Base-by-base conservation (phyloP, 352 stramenopile species). In the Pythium coloratum region DNA sequence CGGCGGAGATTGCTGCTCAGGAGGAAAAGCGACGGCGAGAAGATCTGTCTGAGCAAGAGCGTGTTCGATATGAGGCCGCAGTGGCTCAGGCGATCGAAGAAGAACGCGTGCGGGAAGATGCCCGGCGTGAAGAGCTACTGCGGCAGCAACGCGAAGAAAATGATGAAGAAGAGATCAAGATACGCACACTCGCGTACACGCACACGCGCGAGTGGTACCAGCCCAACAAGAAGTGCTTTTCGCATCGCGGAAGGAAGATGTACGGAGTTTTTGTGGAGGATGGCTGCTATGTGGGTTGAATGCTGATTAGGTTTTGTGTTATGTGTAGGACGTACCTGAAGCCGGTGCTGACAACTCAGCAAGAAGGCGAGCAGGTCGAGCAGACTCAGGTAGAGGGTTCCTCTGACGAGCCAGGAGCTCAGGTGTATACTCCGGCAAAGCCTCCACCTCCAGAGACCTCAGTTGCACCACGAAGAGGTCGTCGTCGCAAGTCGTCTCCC, bases 221-320 rank as follows among this genome's bases (percentile, higher is more conserved):
- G 55, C 80, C 78, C 16, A 77, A 89, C 60, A 89, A 86, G 36
- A 83, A 84, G 49, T 88, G 77, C 28, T 89, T 86, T 50, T 77
- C 74, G 44, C 78, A 89, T 65, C 80, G 80, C 13, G 78, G 80
- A 10, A 77, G 78, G 0, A 72, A 86, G 53, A 58, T 89, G 80
- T 38, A 38, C 33, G n/a, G n/a, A n/a, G n/a, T n/a, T n/a, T n/a
- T n/a, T n/a, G n/a, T n/a, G n/a, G n/a, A n/a, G n/a, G n/a, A n/a
- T n/a, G n/a, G n/a, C n/a, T n/a, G n/a, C n/a, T n/a, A n/a, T n/a
- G n/a, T n/a, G n/a, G n/a, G n/a, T n/a, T n/a, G n/a, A n/a, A n/a
- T n/a, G n/a, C 33, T 89, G 49, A 75, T 70, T 79, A 30, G 12
- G n/a, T 33, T 20, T 24, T 6, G 8, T 24, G 47, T 14, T 61